phyloP scores from a whole-genome alignment of 371 early-diverging fungal genomes.

The Rhizomucor miehei region DNA sequence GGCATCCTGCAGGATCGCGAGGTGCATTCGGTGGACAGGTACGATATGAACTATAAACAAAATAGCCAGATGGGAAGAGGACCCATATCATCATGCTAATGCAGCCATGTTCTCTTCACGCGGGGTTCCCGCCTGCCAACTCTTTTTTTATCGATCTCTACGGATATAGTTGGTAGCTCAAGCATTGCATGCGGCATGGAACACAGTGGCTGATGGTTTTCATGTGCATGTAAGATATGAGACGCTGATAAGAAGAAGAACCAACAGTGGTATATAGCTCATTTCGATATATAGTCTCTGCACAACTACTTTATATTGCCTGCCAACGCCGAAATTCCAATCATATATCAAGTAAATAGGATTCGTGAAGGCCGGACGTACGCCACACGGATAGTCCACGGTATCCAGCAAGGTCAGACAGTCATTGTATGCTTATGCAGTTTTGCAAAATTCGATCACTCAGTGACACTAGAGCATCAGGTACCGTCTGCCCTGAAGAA shows the following conservation, averaged over 20 bases:
- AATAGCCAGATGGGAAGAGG: neutral
- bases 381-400: slow-evolving; percentile 38
- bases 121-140: neutral
- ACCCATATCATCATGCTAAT: no score
- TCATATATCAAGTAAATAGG: slow-evolving; percentile 36
- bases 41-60: neutral
- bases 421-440: slow-evolving; percentile 38
- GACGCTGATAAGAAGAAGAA: neutral
- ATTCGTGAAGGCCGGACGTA: slow-evolving; percentile 42
- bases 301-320: slow-evolving; percentile 39
- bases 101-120: no score
- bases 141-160: neutral
- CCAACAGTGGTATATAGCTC: neutral
- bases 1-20: slow-evolving; percentile 79
- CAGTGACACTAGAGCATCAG: slow-evolving; percentile 30
- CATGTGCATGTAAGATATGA: slow-evolving; percentile 58
- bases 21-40: slow-evolving; percentile 82
- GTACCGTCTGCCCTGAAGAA: slow-evolving; percentile 9
- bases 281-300: slow-evolving; percentile 27
- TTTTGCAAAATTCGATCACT: slow-evolving; percentile 26
- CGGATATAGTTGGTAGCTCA: slow-evolving; percentile 68
- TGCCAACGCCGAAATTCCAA: slow-evolving; percentile 32
- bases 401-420: slow-evolving; percentile 35
- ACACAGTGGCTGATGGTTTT: slow-evolving; percentile 68
- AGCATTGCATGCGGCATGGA: slow-evolving; percentile 76